Evolutionary conservation across 345 rosid species (phyloP).

Genomic region (Hirschfeldia incana): DNA sequence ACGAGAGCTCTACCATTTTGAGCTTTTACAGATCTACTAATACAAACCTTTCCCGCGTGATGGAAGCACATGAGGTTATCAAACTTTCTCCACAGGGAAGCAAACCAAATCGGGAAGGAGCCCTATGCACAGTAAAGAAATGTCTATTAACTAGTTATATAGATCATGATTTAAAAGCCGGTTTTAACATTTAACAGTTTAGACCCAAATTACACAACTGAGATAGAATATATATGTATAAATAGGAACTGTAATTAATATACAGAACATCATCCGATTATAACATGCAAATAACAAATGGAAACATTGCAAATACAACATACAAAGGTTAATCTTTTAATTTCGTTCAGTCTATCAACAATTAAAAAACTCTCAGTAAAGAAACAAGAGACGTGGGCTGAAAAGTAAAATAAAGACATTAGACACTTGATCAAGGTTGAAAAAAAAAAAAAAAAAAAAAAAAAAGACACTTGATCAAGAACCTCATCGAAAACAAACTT

Average conservation of each 20-base stretch:
- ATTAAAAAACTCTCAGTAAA: background rate
- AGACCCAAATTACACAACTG: background rate
- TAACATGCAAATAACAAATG: background rate
- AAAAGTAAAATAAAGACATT: too few species aligned
- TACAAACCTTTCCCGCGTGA: background rate
- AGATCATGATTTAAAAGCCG: background rate
- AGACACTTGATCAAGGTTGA: background rate
- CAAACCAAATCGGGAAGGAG: background rate
- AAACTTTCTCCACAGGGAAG: background rate
- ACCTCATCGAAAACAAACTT: background rate
- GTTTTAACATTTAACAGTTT: background rate
- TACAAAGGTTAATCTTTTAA: background rate
- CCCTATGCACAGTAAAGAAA: background rate
- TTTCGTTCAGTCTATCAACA: too few species aligned
- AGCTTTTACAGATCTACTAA: conserved; percentile 57
- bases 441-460: too few species aligned
- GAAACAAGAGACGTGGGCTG: background rate
- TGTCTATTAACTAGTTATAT: background rate
- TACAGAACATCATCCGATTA: background rate
- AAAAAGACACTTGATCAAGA: background rate
- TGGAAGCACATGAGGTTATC: background rate
- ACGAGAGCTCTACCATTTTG: conserved; percentile 60
- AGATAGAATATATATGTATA: background rate
- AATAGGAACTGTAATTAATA: background rate
- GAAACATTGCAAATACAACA: background rate